phyloP scores from a whole-genome alignment of 805 yeast genomes.

The Cyberlindnera americana region DNA sequence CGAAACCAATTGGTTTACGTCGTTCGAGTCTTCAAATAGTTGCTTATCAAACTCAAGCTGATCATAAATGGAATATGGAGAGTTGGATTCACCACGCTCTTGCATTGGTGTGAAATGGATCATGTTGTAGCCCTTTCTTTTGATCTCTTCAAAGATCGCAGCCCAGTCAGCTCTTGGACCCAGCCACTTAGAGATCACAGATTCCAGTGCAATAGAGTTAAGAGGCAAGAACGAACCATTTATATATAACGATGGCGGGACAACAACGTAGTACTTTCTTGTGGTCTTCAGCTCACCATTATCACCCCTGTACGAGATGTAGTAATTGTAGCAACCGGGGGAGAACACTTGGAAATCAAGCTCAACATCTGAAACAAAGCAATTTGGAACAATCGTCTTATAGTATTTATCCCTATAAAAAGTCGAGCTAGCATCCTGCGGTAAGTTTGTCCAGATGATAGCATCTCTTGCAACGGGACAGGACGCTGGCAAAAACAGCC shows the following conservation, averaged over 20 bases:
- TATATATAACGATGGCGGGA: slow-evolving; percentile 69
- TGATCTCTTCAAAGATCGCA: slow-evolving; percentile 53
- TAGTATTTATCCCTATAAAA: slow-evolving; percentile 59
- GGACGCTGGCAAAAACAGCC: slow-evolving; percentile 71
- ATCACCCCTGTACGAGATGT: slow-evolving; percentile 50
- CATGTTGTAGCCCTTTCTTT: slow-evolving; percentile 87
- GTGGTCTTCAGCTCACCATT: slow-evolving; percentile 43
- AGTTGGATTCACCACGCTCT: slow-evolving; percentile 81
- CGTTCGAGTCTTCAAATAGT: slow-evolving; percentile 51
- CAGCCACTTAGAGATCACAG: slow-evolving; percentile 89
- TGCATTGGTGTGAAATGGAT: slow-evolving; percentile 94
- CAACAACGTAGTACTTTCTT: slow-evolving; percentile 66
- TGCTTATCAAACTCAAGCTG: slow-evolving; percentile 74
- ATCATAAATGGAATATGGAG: slow-evolving; percentile 90
- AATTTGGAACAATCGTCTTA: slow-evolving; percentile 46
- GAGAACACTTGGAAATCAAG: slow-evolving; percentile 57
- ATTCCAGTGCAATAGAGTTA: slow-evolving; percentile 76
- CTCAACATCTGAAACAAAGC: slow-evolving; percentile 60
- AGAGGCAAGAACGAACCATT: slow-evolving; percentile 58
- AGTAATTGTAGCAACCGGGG: slow-evolving; percentile 82
- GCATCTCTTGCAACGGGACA: slow-evolving; percentile 71
- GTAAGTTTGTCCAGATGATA: slow-evolving; percentile 68
- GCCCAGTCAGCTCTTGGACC: slow-evolving; percentile 71
- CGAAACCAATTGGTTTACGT: slow-evolving; percentile 50
- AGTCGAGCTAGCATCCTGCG: slow-evolving; percentile 36